Evolutionary conservation across 257 asterid genomes (phyloP), one percentile per base, ranked within the genome.

Genomic region (Ligustrum vulgare): DNA sequence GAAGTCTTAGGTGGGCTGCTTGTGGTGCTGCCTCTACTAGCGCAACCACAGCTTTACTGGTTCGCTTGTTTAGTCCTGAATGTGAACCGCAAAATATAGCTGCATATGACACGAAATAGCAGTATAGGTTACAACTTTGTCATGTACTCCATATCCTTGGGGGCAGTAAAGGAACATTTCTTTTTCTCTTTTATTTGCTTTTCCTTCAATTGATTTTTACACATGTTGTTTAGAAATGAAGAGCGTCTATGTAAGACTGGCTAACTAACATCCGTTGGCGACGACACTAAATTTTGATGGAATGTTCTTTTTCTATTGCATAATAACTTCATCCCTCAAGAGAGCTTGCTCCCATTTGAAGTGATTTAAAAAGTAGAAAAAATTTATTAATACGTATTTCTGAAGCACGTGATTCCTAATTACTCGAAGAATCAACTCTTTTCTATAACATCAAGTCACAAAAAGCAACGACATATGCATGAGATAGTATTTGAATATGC

Each of bases 1-100:
- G 97, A 73, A 84, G 86, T 75, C 89, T 91, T 54, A 85, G 97
- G 71, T 91, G 98, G 97, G 95, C 90, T 43, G 47, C 95, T 66
- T 89, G 94, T 69, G 96, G 97, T 20, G 96, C 97, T 20, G 81
- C 86, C 73, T 79, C 89, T 18, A 84, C 77, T 72, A 85, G 96
- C 81, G 72, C 92, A 49, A 71, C 88, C 73, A 84, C 96, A 2
- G 96, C 98, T 76, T 81, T 89, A 76, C 87, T 93, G 32, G 95
- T 93, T 72, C 91, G 89, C 75, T 89, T 91, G 7, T 80, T 91
- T 73, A 87, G 94, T 68, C 91, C 96, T 9, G 96, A 93, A 87
- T 91, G 97, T 71, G 98, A 93, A 79, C 95, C 97, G 36, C 98
- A 88, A 75, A 93, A 93, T 67, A 86, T 89, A 74, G 94, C 91